Evolutionary conservation across 2,329 filamentous ascomycete genomes (phyloP).

Genomic region (Curvularia verruculosa): DNA sequence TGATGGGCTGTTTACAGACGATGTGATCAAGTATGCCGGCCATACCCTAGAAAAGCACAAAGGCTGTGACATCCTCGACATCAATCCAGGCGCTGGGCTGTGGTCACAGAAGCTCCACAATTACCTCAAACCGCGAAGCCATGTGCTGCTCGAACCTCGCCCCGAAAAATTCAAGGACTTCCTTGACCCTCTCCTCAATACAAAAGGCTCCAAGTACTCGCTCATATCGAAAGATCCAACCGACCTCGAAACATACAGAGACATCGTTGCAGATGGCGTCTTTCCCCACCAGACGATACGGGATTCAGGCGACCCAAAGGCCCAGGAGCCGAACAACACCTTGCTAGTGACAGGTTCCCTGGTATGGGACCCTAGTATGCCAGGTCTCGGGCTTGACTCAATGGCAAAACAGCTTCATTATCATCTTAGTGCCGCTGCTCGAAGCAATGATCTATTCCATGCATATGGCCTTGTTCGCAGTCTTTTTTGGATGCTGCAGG

Average conservation of each 20-base stretch:
- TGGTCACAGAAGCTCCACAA: slow-evolving; percentile 81
- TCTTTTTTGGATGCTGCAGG: slow-evolving; percentile 72
- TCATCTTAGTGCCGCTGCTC: slow-evolving; percentile 66
- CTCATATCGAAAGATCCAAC: slow-evolving; percentile 46
- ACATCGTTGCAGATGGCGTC: slow-evolving; percentile 58
- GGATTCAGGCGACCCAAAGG: slow-evolving; percentile 48
- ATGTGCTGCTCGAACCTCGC: slow-evolving; percentile 82
- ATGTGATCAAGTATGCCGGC: slow-evolving; percentile 72
- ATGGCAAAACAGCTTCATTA: slow-evolving; percentile 64
- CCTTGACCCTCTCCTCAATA: slow-evolving; percentile 57
- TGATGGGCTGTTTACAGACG: slow-evolving; percentile 57
- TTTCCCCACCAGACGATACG: slow-evolving; percentile 62
- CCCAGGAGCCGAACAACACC: slow-evolving; percentile 68
- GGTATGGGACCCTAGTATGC: slow-evolving; percentile 51
- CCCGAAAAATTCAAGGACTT: slow-evolving; percentile 63
- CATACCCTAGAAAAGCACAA: slow-evolving; percentile 70
- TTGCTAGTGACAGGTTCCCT: slow-evolving; percentile 63
- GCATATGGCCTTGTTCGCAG: slow-evolving; percentile 79
- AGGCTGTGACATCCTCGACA: slow-evolving; percentile 84
- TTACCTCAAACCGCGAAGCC: slow-evolving; percentile 75
- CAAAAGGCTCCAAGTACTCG: slow-evolving; percentile 55
- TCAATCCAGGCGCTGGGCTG: slow-evolving; percentile 79
- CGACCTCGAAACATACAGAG: slow-evolving; percentile 52
- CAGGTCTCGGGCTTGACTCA: slow-evolving; percentile 59
- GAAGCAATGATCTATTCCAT: slow-evolving; percentile 68